These are phyloP conservation scores for Caryopteris hybrid DNA, from an alignment of 305 asterid species.

Conservation along the genomic window DNA sequence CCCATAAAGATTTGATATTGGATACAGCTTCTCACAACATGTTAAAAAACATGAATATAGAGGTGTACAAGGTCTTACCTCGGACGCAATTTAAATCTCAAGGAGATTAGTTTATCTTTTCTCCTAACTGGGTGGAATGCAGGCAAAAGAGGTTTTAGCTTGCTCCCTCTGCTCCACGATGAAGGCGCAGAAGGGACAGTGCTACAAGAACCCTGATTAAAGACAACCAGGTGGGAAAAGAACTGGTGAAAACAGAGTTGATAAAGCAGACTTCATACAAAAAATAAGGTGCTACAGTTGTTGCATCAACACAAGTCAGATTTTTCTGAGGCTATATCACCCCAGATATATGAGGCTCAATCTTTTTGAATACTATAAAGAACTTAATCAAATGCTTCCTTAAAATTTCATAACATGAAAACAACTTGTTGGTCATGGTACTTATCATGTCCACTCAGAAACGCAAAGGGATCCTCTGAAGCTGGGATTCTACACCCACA, in stretches of 20 bases:
- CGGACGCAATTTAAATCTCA: conserved; percentile 58
- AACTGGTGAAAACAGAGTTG: conserved; percentile 4
- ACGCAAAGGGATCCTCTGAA: not conserved
- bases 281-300: not conserved
- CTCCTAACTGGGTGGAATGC: conserved; percentile 29
- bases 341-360: not conserved
- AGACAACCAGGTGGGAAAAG: conserved; percentile 6
- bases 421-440: not conserved
- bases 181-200: conserved; percentile 35
- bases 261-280: not conserved
- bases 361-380: not conserved
- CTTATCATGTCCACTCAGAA: not conserved
- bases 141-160: conserved; percentile 31
- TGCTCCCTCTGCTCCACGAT: conserved; percentile 46
- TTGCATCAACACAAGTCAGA: not conserved
- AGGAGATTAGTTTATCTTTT: conserved; percentile 45
- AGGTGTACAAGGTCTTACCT: conserved; percentile 42
- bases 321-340: not conserved
- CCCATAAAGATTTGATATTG: not conserved
- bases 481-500: not conserved
- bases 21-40: not conserved
- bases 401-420: not conserved
- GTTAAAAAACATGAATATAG: conserved; percentile 2
- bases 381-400: not conserved
- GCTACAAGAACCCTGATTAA: conserved; percentile 57